Evolutionary conservation across 1,284 basidiomycete genomes (phyloP), one percentile per base, ranked within the genome.

Genomic region (Schizopora paradoxa): DNA sequence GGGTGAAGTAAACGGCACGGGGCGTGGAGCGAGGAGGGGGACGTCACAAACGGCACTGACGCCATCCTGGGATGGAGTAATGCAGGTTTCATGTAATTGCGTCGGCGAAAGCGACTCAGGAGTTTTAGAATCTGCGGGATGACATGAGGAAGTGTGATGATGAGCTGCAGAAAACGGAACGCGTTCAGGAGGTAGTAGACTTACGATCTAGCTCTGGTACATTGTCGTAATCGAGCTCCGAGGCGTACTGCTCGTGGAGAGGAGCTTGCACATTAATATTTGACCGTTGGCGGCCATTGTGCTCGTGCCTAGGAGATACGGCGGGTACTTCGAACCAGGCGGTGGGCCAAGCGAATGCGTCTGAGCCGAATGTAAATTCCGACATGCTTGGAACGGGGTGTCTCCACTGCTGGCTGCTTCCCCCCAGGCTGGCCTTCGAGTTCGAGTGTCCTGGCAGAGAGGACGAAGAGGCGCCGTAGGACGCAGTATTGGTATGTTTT

Each of bases 271-370:
- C 33, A 22, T 22, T 16, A 6, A 22, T 22, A 22, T 35, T 35
- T 35, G 33, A 35, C 18, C 33, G 2, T 23, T 37, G 42, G 14
- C 26, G 21, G 25, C n/a, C n/a, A 19, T 29, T 22, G 26, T 13
- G 2, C 14, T 19, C 10, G 8, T n/a, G n/a, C 13, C 16, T 18
- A 6, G 38, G 37, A n/a, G 37, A 21, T 5, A 48, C 16, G 13
- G 48, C 45, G 16, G 48, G 43, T 13, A 50, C 38, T 22, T 50
- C 43, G 29, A 50, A 50, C 48, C 48, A 50, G 31, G 46, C n/a
- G 29, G 43, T 41, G 11, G 48, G 48, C 48, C 48, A 50, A 13
- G 48, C 38, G 32, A 50, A 50, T 6, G 48, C 10, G 40, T 50
- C 48, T 13, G 41, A 43, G 19, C 27, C 14, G n/a, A n/a, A n/a